Conservation (phyloP, 371 early-diverging fungal species). For the Modicella reniformis region DNA sequence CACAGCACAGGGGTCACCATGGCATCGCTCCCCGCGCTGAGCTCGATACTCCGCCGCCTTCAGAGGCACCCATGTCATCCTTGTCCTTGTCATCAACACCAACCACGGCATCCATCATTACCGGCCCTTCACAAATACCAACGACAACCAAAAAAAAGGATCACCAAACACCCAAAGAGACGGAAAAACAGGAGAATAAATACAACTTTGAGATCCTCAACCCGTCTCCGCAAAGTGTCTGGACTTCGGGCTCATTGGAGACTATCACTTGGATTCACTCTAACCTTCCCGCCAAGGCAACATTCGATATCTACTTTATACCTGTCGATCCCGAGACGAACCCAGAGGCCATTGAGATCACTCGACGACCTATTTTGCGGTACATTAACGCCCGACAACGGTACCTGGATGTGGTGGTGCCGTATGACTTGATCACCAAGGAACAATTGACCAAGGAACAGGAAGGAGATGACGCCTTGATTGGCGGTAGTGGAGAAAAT, state of each 20-base stretch:
- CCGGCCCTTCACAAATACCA: not conserved
- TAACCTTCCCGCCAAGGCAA: slow-evolving; percentile 23
- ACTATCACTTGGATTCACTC: slow-evolving; percentile 24
- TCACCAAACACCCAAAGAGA: not conserved
- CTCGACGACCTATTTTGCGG: slow-evolving; percentile 32
- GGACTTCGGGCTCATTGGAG: slow-evolving; percentile 28
- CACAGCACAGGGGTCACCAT: not conserved
- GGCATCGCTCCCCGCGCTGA: slow-evolving; percentile 9
- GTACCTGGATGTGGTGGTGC: slow-evolving; percentile 25
- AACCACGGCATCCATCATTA: not conserved
- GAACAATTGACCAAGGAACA: slow-evolving; percentile 32
- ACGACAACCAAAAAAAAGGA: not conserved
- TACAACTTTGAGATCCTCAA: slow-evolving; percentile 24
- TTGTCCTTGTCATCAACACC: not conserved
- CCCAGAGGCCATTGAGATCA: slow-evolving; percentile 22
- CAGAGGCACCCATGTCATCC: not conserved
- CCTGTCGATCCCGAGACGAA: slow-evolving; percentile 33
- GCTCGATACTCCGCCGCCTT: not conserved
- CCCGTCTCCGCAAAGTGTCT: slow-evolving; percentile 28
- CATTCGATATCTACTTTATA: slow-evolving; percentile 32
- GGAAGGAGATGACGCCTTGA: slow-evolving; percentile 6
- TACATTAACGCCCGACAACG: slow-evolving; percentile 16
- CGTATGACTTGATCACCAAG: slow-evolving; percentile 33
- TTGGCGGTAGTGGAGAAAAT: not conserved
- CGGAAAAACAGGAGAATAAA: not conserved